These are phyloP conservation scores for Acanthamoeba culbertsoni DNA, from an alignment of 208 protist genomes.

Conservation along the genomic window DNA sequence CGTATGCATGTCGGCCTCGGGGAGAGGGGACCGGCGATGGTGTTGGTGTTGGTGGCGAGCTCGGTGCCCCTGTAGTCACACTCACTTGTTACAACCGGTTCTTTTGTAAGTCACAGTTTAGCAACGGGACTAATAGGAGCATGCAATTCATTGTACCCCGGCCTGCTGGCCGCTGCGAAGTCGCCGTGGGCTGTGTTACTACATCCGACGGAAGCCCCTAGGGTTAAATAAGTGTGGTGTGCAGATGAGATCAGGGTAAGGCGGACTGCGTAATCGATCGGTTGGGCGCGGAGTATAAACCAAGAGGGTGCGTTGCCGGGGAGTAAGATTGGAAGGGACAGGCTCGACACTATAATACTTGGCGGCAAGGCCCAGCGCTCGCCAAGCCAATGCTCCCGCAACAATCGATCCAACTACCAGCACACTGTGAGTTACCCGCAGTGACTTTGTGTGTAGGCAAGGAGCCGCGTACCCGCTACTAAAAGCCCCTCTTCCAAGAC, in stretches of 20 bases:
- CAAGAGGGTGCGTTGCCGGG: not conserved
- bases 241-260: too few relatives aligned
- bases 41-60: not conserved
- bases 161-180: too few relatives aligned
- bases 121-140: too few relatives aligned
- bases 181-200: too few relatives aligned
- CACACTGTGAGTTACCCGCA: not conserved
- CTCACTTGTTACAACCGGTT: too few relatives aligned
- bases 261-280: not conserved
- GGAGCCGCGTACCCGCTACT: too few relatives aligned
- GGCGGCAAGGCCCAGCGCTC: not conserved
- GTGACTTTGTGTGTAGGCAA: not conserved
- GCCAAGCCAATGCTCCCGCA: not conserved
- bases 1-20: not conserved
- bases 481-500: too few relatives aligned
- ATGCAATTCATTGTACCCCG: too few relatives aligned
- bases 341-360: not conserved
- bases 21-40: not conserved
- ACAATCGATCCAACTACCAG: too few relatives aligned
- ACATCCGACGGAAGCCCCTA: too few relatives aligned
- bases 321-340: not conserved
- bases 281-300: not conserved
- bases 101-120: too few relatives aligned
- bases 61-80: not conserved
- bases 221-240: too few relatives aligned